Evolutionary conservation across 169 alveolate species (phyloP).

Genomic region (Theileria annulata): DNA sequence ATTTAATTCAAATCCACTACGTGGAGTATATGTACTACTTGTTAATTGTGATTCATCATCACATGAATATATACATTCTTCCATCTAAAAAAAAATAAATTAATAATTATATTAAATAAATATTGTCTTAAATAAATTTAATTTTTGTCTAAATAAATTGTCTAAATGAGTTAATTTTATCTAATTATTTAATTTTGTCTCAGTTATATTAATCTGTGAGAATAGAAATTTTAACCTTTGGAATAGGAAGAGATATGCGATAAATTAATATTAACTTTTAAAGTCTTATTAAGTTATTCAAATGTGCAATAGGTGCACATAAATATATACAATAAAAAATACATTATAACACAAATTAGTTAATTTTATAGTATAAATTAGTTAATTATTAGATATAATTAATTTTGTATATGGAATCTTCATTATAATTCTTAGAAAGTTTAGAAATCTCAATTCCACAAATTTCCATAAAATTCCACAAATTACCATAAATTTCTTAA

Average conservation of each 20-base stretch:
- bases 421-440: too few relatives aligned
- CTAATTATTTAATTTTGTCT: too few relatives aligned
- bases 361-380: too few relatives aligned
- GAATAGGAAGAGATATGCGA: not conserved
- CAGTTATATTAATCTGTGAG: too few relatives aligned
- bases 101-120: not conserved
- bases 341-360: too few relatives aligned
- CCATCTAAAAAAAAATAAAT: conserved; percentile 4
- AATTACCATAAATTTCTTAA: too few relatives aligned
- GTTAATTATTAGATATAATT: too few relatives aligned
- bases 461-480: not conserved
- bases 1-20: conserved; percentile 19
- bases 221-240: too few relatives aligned
- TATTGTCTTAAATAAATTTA: not conserved
- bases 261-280: not conserved
- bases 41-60: conserved; percentile 24
- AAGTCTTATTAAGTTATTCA: not conserved
- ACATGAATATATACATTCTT: conserved; percentile 13
- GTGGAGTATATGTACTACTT: conserved; percentile 15
- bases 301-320: conserved; percentile 31
- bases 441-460: not conserved
- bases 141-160: too few relatives aligned
- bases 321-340: too few relatives aligned
- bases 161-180: too few relatives aligned
- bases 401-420: not conserved